Conservation (phyloP, 208 protist genomes). For the Trypanosomatidae sp. region DNA sequence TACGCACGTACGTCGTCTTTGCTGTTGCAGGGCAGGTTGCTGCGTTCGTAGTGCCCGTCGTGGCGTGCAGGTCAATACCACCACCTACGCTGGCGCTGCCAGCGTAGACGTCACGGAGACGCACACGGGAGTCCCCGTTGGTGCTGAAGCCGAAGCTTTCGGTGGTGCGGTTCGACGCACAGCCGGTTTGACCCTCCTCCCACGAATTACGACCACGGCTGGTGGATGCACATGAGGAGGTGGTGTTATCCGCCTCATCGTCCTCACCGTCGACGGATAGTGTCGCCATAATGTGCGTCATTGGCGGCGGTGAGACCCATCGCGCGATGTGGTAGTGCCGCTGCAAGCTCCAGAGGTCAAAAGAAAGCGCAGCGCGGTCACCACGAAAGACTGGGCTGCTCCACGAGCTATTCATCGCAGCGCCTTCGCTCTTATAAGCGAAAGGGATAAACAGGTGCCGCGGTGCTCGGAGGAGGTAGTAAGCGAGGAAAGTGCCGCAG, state of each 20-base stretch:
- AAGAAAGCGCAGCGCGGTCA: conserved; percentile 55
- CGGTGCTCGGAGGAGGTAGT: conserved; percentile 79
- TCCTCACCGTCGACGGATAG: conserved; percentile 22
- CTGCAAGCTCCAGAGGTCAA: conserved; percentile 67
- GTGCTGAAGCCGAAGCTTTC: conserved; percentile 23
- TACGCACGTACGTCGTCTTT: conserved; percentile 29
- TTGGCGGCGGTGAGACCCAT: conserved; percentile 22
- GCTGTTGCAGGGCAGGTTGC: neutral
- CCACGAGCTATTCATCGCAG: conserved; percentile 70
- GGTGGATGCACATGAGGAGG: conserved; percentile 19
- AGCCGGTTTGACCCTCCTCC: conserved; percentile 25
- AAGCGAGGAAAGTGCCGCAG: conserved; percentile 84
- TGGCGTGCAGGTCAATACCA: neutral
- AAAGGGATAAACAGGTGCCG: conserved; percentile 58
- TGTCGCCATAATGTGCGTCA: conserved; percentile 15
- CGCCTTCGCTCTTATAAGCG: conserved; percentile 43
- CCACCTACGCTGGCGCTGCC: neutral
- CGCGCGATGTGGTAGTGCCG: conserved; percentile 51
- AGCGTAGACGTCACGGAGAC: conserved; percentile 16
- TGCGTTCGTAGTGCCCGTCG: neutral
- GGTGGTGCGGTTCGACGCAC: conserved; percentile 21
- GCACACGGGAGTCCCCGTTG: conserved; percentile 23
- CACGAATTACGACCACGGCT: conserved; percentile 26
- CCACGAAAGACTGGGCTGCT: conserved; percentile 68
- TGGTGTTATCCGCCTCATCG: conserved; percentile 13